A percentile compares a stretch with the other conserved stretches of the same genome.
Evolutionary conservation across 2,329 filamentous ascomycete genomes (phyloP).

Genomic region (Colletotrichum sp.): DNA sequence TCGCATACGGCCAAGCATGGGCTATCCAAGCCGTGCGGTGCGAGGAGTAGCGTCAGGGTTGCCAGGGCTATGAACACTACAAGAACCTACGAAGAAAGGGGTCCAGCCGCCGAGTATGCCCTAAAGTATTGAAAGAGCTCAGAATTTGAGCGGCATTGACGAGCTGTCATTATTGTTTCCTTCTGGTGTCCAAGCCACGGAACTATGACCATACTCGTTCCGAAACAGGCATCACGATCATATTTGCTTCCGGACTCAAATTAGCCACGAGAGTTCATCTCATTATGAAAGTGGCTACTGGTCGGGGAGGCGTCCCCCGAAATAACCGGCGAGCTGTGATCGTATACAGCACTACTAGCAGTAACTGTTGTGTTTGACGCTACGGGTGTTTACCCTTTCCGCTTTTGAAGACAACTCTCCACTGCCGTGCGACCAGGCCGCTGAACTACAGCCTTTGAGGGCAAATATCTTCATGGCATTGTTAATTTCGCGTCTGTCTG

Average conservation of each 20-base stretch:
- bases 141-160: not conserved
- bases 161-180: not conserved
- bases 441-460: rapidly evolving
- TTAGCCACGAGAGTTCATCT: not conserved
- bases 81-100: not conserved
- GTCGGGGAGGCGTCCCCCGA: not conserved
- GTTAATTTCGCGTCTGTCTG: not conserved
- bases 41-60: not conserved
- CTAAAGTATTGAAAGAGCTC: rapidly evolving
- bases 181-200: not conserved
- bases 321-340: not conserved
- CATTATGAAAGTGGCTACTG: not conserved
- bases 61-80: not conserved
- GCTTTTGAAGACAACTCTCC: not conserved
- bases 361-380: not conserved
- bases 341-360: not conserved
- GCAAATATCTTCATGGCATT: not conserved
- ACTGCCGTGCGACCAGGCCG: not conserved
- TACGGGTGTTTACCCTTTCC: not conserved
- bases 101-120: not conserved
- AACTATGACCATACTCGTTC: not conserved
- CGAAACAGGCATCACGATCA: not conserved
- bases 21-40: not conserved
- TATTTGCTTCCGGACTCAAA: not conserved
- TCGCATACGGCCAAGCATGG: not conserved